A percentile compares a stretch with the other conserved stretches of the same genome.
Conservation (phyloP, 768 basidiomycete species). For the Termitomyces sp. region DNA sequence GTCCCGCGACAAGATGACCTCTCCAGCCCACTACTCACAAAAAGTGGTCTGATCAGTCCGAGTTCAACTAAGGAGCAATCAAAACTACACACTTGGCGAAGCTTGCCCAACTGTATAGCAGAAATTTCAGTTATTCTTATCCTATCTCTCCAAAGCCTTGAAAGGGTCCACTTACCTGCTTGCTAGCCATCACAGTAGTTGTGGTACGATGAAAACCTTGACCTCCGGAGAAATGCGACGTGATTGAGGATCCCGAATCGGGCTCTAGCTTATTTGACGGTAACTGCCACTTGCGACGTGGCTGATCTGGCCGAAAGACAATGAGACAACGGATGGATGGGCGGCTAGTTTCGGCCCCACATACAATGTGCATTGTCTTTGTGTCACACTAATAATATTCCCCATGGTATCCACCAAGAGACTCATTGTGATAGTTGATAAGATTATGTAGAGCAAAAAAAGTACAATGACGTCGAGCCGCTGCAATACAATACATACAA, state of each 20-base stretch:
- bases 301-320: not conserved
- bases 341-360: no score
- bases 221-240: conserved; percentile 3
- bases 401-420: no score
- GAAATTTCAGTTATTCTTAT: not conserved
- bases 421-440: not conserved
- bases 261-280: not conserved
- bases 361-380: not conserved
- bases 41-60: conserved; percentile 29
- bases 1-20: conserved; percentile 81
- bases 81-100: conserved; percentile 56
- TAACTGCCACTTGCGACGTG: not conserved
- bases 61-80: conserved; percentile 1
- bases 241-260: conserved; percentile 15
- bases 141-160: not conserved
- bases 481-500: not conserved
- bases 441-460: not conserved
- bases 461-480: not conserved
- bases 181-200: conserved; percentile 51
- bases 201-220: conserved; percentile 5
- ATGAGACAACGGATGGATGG: not conserved
- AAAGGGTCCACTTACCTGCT: conserved; percentile 44
- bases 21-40: conserved; percentile 73
- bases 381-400: not conserved
- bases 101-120: conserved; percentile 62